Conservation (phyloP, 2,329 filamentous ascomycete genomes). For the Arthrobotrys entomopaga region DNA sequence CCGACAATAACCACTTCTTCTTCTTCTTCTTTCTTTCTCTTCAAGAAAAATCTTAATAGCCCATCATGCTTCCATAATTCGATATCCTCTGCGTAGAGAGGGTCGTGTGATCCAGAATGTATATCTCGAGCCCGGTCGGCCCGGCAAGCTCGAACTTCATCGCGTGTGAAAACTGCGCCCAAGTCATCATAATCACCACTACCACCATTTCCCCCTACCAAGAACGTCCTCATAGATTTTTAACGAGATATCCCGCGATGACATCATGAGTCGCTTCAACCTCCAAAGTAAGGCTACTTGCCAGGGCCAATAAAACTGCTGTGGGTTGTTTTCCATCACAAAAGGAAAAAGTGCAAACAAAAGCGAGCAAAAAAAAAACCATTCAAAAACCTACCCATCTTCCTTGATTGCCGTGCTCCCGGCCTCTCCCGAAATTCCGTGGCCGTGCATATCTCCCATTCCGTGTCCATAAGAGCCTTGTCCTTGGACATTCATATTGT, state of each 20-base stretch:
- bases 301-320: slow-evolving; percentile 23
- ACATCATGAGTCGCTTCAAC: slow-evolving; percentile 21
- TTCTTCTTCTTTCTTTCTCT: slow-evolving; percentile 2
- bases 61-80: slow-evolving; percentile 2
- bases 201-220: slow-evolving; percentile 7
- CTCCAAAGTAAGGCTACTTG: slow-evolving; percentile 47
- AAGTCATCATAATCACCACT: slow-evolving; percentile 20
- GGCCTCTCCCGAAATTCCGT: slow-evolving; percentile 57
- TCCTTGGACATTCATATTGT: slow-evolving; percentile 54
- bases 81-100: slow-evolving; percentile 16
- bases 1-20: slow-evolving; percentile 7
- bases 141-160: slow-evolving; percentile 18
- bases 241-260: slow-evolving; percentile 39
- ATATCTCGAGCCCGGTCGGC: slow-evolving; percentile 19
- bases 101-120: slow-evolving; percentile 33
- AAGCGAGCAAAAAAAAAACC: slow-evolving; percentile 29
- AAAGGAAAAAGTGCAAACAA: slow-evolving; percentile 30
- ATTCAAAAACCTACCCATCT: slow-evolving; percentile 79
- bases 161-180: slow-evolving; percentile 20
- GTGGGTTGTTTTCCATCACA: slow-evolving; percentile 32
- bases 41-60: not conserved
- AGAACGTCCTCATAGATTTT: slow-evolving; percentile 8
- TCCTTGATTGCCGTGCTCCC: slow-evolving; percentile 81
- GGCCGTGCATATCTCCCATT: slow-evolving; percentile 52
- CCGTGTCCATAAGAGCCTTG: slow-evolving; percentile 52